These are phyloP conservation scores for Chenopodium suecicum DNA, from an alignment of 148 eudicot species.

Conservation along the genomic window DNA sequence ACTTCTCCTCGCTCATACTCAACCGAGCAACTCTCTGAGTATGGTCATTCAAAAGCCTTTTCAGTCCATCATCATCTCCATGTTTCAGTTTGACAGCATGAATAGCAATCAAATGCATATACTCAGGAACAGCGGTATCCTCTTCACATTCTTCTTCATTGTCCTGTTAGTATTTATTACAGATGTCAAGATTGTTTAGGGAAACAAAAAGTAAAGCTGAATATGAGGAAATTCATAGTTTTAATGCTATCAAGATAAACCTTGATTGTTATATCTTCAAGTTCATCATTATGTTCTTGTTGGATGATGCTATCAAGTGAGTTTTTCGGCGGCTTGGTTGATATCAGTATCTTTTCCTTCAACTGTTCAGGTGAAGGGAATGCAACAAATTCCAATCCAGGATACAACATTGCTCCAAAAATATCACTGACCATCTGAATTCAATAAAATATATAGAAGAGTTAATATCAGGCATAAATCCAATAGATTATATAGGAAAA, in stretches of 20 bases:
- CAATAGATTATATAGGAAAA: not conserved
- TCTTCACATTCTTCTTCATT: conserved; percentile 27
- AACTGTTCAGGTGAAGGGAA: conserved; percentile 52
- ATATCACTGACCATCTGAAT: conserved; percentile 51
- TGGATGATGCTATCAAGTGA: conserved; percentile 21
- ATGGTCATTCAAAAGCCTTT: conserved; percentile 23
- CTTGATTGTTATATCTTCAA: not conserved
- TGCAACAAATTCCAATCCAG: conserved; percentile 26
- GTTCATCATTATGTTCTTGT: conserved; percentile 13
- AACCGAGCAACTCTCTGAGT: conserved; percentile 42
- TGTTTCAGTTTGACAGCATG: conserved; percentile 41
- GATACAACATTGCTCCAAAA: conserved; percentile 43
- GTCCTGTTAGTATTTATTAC: conserved; percentile 25
- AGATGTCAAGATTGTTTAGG: not conserved
- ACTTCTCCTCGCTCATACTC: conserved; percentile 56
- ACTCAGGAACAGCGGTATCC: conserved; percentile 27
- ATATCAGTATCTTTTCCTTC: conserved; percentile 49
- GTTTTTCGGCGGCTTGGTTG: conserved; percentile 63
- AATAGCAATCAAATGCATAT: conserved; percentile 51
- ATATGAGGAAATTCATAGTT: not conserved
- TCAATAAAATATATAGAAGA: not conserved
- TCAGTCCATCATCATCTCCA: conserved; percentile 28
- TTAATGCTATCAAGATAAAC: not conserved
- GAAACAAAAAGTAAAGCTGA: not conserved
- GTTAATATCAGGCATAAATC: not conserved